A percentile compares a stretch with the other conserved stretches of the same genome.
phyloP scores from a whole-genome alignment of 306 rosid species.

The Castanea mollissima region DNA sequence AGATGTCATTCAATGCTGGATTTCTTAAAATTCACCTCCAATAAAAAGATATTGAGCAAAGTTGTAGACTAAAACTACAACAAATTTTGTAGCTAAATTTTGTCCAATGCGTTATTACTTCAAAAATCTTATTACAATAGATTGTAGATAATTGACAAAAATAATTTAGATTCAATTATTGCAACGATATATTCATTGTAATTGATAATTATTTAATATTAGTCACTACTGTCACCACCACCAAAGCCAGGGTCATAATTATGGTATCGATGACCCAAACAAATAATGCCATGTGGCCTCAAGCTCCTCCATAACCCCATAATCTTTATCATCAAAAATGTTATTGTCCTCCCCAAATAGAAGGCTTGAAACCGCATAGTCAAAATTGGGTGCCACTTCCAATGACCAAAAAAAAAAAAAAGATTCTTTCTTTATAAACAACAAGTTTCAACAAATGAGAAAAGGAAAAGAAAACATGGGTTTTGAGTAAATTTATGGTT shows the following conservation, averaged over 20 bases:
- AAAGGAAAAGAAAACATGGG: neutral
- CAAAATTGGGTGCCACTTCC: slow-evolving; percentile 90
- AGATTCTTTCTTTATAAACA: neutral
- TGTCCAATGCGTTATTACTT: too few species aligned
- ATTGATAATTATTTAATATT: too few species aligned
- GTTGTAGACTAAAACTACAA: too few species aligned
- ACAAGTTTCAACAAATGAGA: slow-evolving; percentile 5
- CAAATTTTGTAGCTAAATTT: too few species aligned
- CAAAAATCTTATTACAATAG: too few species aligned
- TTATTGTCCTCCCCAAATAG: slow-evolving; percentile 68
- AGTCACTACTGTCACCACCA: neutral
- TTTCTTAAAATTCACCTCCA: too few species aligned
- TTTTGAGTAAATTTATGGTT: slow-evolving; percentile 11
- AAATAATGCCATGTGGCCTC: slow-evolving; percentile 29
- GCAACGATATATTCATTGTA: too few species aligned
- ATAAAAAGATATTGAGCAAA: too few species aligned
- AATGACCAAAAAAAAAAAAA: neutral
- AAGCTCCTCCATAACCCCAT: slow-evolving; percentile 34
- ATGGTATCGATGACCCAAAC: slow-evolving; percentile 27
- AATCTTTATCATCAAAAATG: slow-evolving; percentile 54
- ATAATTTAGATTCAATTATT: too few species aligned
- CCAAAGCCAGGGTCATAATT: slow-evolving; percentile 17
- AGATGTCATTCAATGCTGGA: too few species aligned
- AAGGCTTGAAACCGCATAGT: slow-evolving; percentile 59
- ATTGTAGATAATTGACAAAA: too few species aligned